Evolutionary conservation across 805 yeast genomes (phyloP).

Genomic region (Groenewaldozyma salmanticensis): DNA sequence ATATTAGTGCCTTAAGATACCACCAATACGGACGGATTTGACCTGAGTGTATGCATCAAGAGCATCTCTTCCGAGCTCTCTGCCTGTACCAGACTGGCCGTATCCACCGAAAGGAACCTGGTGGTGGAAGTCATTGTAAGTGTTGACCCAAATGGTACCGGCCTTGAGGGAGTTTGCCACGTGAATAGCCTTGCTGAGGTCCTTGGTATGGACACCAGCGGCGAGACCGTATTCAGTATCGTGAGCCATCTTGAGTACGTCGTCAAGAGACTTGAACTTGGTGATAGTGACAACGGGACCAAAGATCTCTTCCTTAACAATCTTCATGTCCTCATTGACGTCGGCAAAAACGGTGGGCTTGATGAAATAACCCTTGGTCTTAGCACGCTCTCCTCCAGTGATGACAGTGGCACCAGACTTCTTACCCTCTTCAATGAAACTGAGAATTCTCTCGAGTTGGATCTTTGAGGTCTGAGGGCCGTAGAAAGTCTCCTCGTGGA

Average conservation of each 20-base stretch:
- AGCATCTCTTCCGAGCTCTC: conserved; percentile 73
- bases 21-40: conserved; percentile 59
- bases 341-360: conserved; percentile 72
- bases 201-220: conserved; percentile 66
- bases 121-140: conserved; percentile 59
- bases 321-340: conserved; percentile 53
- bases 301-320: conserved; percentile 76
- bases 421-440: conserved; percentile 67
- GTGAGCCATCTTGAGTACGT: conserved; percentile 62
- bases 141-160: conserved; percentile 64
- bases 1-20: conserved; percentile 2
- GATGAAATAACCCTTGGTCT: conserved; percentile 50
- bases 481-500: conserved; percentile 61
- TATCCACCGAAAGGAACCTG: conserved; percentile 78
- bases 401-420: conserved; percentile 74
- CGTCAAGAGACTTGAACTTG: conserved; percentile 55
- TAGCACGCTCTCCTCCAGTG: conserved; percentile 61
- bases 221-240: conserved; percentile 76
- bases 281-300: conserved; percentile 80
- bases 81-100: conserved; percentile 69
- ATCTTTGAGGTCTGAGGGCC: conserved; percentile 83
- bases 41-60: conserved; percentile 61
- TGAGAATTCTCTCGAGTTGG: conserved; percentile 68
- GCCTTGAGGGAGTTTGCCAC: conserved; percentile 53
- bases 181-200: conserved; percentile 53